phyloP scores from a whole-genome alignment of 2,329 filamentous ascomycete genomes.

The Pseudogymnoascus sp. region DNA sequence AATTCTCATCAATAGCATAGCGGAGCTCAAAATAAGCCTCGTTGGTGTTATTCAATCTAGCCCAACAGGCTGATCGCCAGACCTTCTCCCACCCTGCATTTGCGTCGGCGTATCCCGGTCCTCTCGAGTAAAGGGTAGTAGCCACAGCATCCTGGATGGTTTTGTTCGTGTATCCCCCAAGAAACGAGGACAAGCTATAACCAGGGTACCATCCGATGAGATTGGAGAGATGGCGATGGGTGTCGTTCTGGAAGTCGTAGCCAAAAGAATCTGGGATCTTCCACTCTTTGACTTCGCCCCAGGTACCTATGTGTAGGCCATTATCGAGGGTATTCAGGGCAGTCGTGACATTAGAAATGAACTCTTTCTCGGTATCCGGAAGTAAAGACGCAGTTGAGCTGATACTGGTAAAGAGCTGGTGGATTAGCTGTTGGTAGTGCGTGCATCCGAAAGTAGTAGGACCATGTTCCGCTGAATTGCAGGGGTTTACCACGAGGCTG shows the following conservation, averaged over 20 bases:
- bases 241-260: constrained; percentile 35
- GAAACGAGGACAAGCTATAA: constrained; percentile 39
- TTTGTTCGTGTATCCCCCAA: constrained; percentile 35
- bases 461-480: constrained; percentile 52
- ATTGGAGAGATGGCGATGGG: constrained; percentile 48
- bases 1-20: constrained; percentile 43
- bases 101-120: constrained; percentile 41
- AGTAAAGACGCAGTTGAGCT: not conserved
- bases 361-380: constrained; percentile 24
- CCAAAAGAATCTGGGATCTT: constrained; percentile 33
- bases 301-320: constrained; percentile 40
- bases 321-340: constrained; percentile 42
- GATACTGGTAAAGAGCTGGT: constrained; percentile 19
- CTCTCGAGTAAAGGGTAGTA: constrained; percentile 40
- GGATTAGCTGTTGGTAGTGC: constrained; percentile 46
- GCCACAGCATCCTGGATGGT: constrained; percentile 39
- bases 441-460: constrained; percentile 47
- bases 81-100: constrained; percentile 53
- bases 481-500: constrained; percentile 49
- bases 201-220: constrained; percentile 51
- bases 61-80: constrained; percentile 52
- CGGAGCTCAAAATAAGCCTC: constrained; percentile 42
- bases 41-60: constrained; percentile 44
- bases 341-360: constrained; percentile 32
- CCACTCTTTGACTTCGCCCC: constrained; percentile 44